Evolutionary conservation across 2,329 filamentous ascomycete genomes (phyloP), one percentile per base, ranked within the genome.

Genomic region (Triangularia verruculosa): DNA sequence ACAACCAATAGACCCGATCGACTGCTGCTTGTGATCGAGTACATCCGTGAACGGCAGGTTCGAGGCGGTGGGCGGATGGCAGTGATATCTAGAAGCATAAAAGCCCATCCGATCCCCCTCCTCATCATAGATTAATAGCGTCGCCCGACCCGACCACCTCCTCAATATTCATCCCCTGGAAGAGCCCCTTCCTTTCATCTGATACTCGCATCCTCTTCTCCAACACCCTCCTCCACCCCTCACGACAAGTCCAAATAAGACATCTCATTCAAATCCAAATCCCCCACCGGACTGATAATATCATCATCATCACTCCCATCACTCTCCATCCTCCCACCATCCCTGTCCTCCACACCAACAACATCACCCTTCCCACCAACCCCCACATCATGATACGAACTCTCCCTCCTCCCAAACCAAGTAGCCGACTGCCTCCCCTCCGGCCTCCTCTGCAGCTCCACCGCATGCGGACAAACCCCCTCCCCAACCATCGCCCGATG

Each of bases 401-500:
- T 57, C 13, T 43, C 34, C 34, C 34, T 43, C 34, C 34, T 43
- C 34, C 34, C 34, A 43, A 43, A 43, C 34, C 34, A 43, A 43
- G 34, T 43, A n/a, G 34, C 34, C 6, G 39, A 24, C 4, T 34
- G 57, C 11, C 25, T 28, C 39, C 22, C 20, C 39, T 22, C 20
- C 57, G 51, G 61, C 39, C 58, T 54, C 24, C 60, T 53, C 17
- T 54, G 47, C 11, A 61, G 59, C 2, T 43, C 61, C 2, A 61
- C 20, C 13, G 63, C 57, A 28, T 85, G 80, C 13, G 83, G 83
- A 64, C 84, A 87, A n/a, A 74, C 74, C 4, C 78, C 78, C 72
- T 87, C 80, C 20, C 83, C 84, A 32, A 85, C 82, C 7, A 77
- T 74, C 4, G 82, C 79, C 20, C 84, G 78, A 69, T 87, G 84